Base-by-base conservation (phyloP, 768 basidiomycete genomes). In the Collybiopsis luxurians region DNA sequence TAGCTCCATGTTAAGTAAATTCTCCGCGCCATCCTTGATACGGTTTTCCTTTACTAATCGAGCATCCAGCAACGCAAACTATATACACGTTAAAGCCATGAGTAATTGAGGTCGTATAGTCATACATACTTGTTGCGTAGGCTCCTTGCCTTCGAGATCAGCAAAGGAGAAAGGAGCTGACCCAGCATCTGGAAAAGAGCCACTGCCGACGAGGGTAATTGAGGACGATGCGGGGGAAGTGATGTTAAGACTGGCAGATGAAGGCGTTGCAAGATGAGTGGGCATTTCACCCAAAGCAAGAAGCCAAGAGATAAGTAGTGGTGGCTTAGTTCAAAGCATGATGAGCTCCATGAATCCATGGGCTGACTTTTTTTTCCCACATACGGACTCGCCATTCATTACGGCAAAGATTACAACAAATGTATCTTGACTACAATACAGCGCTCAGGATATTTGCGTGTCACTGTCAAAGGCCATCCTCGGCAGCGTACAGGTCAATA, bases 1-100 rank as follows among this genome's bases (percentile, higher is more conserved):
- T 39, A 85, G 65, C 30, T 78, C 72, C 72, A 90, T 86, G 62
- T 85, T 84, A 13, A 97, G 75, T 59, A 98, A 79, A 62, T 90
- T 94, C 75, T 95, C 92, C 0, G 95, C 95, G 11, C 95, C 95
- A 69, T 94, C 93, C 68, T 86, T 92, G 59, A 97, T 92, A 54
- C 89, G 79, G 59, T 83, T 84, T 72, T 95, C 88, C 59, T 90
- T 79, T 53, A 83, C 82, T 19, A 95, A 76, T 64, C 86, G 84
- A 53, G 78, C 79, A 49, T 83, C 82, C 19, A 97, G 76, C 4
- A 77, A 71, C 44, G 86, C 86, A 47, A 94, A 71, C 92, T 92
- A 42, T 21, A 26, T 49, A 50, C 40, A 53, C 38, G 30, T 24
- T 54, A 28, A 40, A 31, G 48, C 15, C 3, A 39, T 27, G 3